A percentile compares a stretch with the other conserved stretches of the same genome.
These are phyloP conservation scores for Kazachstania martiniae DNA, from an alignment of 805 yeast species.

Conservation along the genomic window DNA sequence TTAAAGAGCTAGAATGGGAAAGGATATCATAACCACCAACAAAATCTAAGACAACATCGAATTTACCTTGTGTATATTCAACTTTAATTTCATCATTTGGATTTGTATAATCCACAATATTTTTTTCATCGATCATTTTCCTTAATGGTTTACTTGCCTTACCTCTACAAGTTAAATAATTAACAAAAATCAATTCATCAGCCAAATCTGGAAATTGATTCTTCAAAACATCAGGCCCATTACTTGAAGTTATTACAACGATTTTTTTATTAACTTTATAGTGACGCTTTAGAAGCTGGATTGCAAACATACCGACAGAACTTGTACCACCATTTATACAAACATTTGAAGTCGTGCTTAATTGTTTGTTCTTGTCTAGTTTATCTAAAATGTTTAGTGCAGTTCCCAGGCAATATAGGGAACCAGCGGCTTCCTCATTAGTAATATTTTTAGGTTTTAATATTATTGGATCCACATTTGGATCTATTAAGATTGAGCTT, in stretches of 20 bases:
- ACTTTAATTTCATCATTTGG: constrained; percentile 14
- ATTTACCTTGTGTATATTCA: constrained; percentile 34
- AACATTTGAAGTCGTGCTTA: constrained; percentile 37
- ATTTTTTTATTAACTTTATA: constrained; percentile 39
- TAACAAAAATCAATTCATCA: constrained; percentile 31
- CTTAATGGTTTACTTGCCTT: constrained; percentile 25
- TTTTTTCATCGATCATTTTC: constrained; percentile 25
- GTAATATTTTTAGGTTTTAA: constrained; percentile 38
- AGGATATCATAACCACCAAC: constrained; percentile 56
- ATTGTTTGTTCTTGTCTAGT: constrained; percentile 14
- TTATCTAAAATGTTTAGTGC: constrained; percentile 40
- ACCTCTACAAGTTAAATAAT: constrained; percentile 26
- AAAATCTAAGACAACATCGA: constrained; percentile 56
- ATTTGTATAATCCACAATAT: constrained; percentile 20
- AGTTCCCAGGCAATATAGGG: constrained; percentile 53
- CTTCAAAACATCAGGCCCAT: constrained; percentile 36
- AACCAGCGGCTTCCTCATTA: constrained; percentile 48
- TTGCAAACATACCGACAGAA: constrained; percentile 51
- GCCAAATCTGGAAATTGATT: constrained; percentile 31
- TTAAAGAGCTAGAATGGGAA: constrained; percentile 31
- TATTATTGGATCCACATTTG: constrained; percentile 37
- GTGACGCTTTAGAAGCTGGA: constrained; percentile 46
- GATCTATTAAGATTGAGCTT: constrained; percentile 45
- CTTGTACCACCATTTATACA: constrained; percentile 71
- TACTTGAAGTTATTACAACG: constrained; percentile 48